A percentile compares a stretch with the other conserved stretches of the same genome.
Evolutionary conservation across 805 yeast genomes (phyloP).

Genomic region (Dipodascus geniculatus): DNA sequence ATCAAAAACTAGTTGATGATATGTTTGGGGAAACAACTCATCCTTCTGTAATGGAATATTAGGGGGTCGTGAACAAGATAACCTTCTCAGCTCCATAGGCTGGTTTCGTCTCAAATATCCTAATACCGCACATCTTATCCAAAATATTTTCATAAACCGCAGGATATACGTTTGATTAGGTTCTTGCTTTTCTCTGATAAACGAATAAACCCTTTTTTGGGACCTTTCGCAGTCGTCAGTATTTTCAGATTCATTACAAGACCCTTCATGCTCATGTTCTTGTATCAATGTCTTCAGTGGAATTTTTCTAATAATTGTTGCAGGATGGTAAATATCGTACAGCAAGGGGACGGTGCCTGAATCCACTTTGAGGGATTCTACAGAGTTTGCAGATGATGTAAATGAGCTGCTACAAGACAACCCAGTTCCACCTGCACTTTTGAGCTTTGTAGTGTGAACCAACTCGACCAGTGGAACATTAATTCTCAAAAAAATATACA

Average conservation of each 20-base stretch:
- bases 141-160: slow-evolving; percentile 1
- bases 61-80: background rate
- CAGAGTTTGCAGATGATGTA: background rate
- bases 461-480: background rate
- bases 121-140: background rate
- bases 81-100: background rate
- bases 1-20: background rate
- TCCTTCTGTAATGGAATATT: background rate
- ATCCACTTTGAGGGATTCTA: background rate
- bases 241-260: background rate
- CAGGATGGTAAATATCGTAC: background rate
- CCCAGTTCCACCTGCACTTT: background rate
- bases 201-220: background rate
- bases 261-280: background rate
- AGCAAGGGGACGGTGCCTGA: background rate
- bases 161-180: background rate
- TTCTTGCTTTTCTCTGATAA: background rate
- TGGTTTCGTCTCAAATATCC: background rate
- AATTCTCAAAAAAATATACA: background rate
- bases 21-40: background rate
- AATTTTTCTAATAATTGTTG: background rate
- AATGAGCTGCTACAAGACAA: background rate
- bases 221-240: background rate
- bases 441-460: background rate
- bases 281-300: background rate